A percentile compares a stretch with the other conserved stretches of the same genome.
Conservation (phyloP, 352 stramenopile species). For the Hyaloperonospora brassicae region DNA sequence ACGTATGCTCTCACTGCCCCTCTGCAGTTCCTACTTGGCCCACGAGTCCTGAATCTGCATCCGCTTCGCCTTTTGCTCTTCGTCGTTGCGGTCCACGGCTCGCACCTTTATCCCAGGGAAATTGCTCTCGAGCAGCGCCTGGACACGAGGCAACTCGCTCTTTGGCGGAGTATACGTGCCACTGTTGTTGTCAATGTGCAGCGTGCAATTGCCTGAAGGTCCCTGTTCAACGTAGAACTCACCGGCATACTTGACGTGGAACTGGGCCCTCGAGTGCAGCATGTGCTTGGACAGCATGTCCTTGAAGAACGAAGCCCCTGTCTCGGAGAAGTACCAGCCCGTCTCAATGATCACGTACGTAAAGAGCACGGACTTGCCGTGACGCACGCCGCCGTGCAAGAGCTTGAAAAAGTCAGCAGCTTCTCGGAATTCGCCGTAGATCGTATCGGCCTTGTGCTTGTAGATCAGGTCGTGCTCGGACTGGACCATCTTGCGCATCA, state of each 20-base stretch:
- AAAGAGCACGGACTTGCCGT: conserved; percentile 30
- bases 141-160: conserved; percentile 23
- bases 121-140: conserved; percentile 31
- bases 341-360: conserved; percentile 31
- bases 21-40: background rate
- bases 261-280: conserved; percentile 21
- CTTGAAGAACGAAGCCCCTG: conserved; percentile 34
- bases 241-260: conserved; percentile 26
- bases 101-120: conserved; percentile 27
- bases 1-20: too few relatives aligned
- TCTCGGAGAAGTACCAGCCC: conserved; percentile 42
- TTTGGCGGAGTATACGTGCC: conserved; percentile 33
- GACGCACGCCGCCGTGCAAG: conserved; percentile 20
- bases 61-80: conserved; percentile 19
- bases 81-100: conserved; percentile 20
- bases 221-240: conserved; percentile 32
- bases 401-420: conserved; percentile 35
- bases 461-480: too few relatives aligned
- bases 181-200: conserved; percentile 40
- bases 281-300: conserved; percentile 45
- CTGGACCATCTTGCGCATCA: too few relatives aligned
- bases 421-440: too few relatives aligned
- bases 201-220: conserved; percentile 23
- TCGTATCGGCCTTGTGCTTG: too few relatives aligned
- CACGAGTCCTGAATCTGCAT: conserved; percentile 31